Evolutionary conservation across 2,329 filamentous ascomycete genomes (phyloP), one percentile per base, ranked within the genome.

Genomic region (Cladophialophora exuberans): DNA sequence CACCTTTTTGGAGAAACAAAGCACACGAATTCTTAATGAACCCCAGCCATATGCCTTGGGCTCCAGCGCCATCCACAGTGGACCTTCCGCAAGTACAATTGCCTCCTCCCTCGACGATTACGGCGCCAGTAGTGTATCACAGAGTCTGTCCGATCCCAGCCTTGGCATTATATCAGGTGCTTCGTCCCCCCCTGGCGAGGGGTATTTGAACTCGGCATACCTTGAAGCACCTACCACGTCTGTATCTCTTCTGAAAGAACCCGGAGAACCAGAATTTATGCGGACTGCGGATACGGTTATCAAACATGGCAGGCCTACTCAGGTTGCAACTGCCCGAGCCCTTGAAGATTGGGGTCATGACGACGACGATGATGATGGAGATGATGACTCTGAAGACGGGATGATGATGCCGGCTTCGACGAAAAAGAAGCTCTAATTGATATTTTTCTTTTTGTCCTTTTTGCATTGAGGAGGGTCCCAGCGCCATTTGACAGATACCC

Each of bases 71-170:
- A 56, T 61, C 15, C 47, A 60, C 15, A 51, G 45, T 17, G 54
- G 54, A 20, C 73, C 73, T 1, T 76, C 73, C n/a, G 73, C 74
- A 28, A 70, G 70, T 26, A 77, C 75, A 10, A 74, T 76, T 15
- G 76, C 74, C 10, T 77, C 75, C 5, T 75, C 73, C 1, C 74
- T 73, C n/a, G 70, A 72, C 28, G 74, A 74, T 49, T 74, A 76
- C 49, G 73, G 69, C 38, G 71, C 70, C 28, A 77, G 74, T 43
- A 75, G 74, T 46, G 76, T 77, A 64, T 76, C 75, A 23, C 73
- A 76, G 47, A 76, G 72, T 61, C 72, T 73, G 35, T 77, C 75
- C 6, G 73, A 77, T 57, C 75, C 74, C 3, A 77, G 75, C 59
- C 75, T 77, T 28, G 74, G 74, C 3, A 74, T 74, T 9, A 73